Evolutionary conservation across 2,329 filamentous ascomycete genomes (phyloP).

Genomic region (Paraphaeosphaeria sporulosa): DNA sequence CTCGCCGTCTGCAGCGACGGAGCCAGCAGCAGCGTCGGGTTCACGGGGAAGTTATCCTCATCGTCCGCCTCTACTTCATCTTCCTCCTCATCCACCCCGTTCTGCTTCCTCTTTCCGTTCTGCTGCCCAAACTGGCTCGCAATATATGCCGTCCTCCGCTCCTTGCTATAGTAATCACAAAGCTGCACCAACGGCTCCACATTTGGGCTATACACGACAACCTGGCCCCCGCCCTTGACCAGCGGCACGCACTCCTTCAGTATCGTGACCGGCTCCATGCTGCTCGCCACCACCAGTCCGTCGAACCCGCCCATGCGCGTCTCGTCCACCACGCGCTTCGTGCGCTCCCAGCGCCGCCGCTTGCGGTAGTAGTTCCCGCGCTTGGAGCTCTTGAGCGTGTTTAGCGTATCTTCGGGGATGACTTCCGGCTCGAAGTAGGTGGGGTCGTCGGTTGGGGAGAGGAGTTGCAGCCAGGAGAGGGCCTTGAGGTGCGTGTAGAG

Average conservation of each 20-base stretch:
- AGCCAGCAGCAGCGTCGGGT: conserved; percentile 83
- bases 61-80: conserved; percentile 26
- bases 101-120: conserved; percentile 27
- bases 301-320: conserved; percentile 80
- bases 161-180: conserved; percentile 84
- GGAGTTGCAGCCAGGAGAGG: conserved; percentile 89
- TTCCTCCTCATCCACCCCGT: conserved; percentile 26
- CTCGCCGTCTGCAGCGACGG: conserved; percentile 82
- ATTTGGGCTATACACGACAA: conserved; percentile 84
- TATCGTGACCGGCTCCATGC: conserved; percentile 81
- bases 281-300: conserved; percentile 80
- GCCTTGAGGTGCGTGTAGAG: conserved; percentile 82
- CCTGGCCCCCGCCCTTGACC: conserved; percentile 80
- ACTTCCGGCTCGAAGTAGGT: conserved; percentile 74
- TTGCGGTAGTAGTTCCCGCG: conserved; percentile 89
- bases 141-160: conserved; percentile 74
- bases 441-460: conserved; percentile 77
- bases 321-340: conserved; percentile 75
- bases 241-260: conserved; percentile 79
- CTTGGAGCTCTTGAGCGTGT: conserved; percentile 79
- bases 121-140: conserved; percentile 37
- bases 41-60: conserved; percentile 78
- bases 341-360: conserved; percentile 79
- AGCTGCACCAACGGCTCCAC: conserved; percentile 80
- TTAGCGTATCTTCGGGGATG: conserved; percentile 67